These are phyloP conservation scores for Hygrophila difformis DNA, from an alignment of 257 asterid species.

Conservation along the genomic window DNA sequence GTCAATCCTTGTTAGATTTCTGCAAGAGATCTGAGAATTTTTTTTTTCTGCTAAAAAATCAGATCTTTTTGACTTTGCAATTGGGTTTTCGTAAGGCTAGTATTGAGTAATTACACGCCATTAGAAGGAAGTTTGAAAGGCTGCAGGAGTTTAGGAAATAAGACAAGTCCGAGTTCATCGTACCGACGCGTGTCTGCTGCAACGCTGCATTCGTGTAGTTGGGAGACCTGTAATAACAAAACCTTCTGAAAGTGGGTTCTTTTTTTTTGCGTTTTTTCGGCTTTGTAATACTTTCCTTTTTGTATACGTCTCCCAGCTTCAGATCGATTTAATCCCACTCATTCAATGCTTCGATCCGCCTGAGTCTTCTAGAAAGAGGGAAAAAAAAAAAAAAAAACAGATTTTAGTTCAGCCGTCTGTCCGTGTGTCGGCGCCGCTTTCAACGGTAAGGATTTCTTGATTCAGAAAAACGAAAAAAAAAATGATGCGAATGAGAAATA, in stretches of 20 bases:
- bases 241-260: too few species aligned
- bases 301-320: slow-evolving; percentile 11
- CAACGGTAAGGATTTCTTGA: neutral
- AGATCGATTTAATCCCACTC: slow-evolving; percentile 23
- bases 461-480: too few species aligned
- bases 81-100: too few species aligned
- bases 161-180: slow-evolving; percentile 9
- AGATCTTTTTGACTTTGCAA: too few species aligned
- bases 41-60: too few species aligned
- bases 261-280: slow-evolving; percentile 11
- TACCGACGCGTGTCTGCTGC: slow-evolving; percentile 23
- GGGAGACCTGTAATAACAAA: slow-evolving; percentile 9
- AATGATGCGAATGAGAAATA: slow-evolving; percentile 72
- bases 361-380: slow-evolving; percentile 15
- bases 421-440: slow-evolving; percentile 13
- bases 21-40: too few species aligned
- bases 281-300: too few species aligned
- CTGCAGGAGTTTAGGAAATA: slow-evolving; percentile 15
- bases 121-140: too few species aligned
- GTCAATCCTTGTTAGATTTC: slow-evolving; percentile 8
- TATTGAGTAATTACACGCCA: too few species aligned
- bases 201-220: slow-evolving; percentile 21
- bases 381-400: too few species aligned
- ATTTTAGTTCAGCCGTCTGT: slow-evolving; percentile 16
- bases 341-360: slow-evolving; percentile 29